Evolutionary conservation across 2,329 filamentous ascomycete genomes (phyloP).

Genomic region (Thielaviopsis musarum): DNA sequence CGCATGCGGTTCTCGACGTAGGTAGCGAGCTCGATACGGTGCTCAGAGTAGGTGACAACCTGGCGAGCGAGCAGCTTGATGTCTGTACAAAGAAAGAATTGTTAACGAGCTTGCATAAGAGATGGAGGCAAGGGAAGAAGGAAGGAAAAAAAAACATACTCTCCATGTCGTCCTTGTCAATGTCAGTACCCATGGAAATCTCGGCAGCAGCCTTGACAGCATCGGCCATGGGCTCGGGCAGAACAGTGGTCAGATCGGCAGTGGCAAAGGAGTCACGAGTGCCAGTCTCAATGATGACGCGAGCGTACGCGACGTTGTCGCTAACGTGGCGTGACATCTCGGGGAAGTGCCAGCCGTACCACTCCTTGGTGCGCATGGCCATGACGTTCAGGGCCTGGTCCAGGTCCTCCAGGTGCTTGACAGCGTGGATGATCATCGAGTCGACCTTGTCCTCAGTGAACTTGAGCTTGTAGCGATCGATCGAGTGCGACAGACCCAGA

Average conservation of each 20-base stretch:
- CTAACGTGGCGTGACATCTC: conserved; percentile 95
- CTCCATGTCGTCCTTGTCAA: conserved; percentile 77
- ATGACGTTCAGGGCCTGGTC: conserved; percentile 99
- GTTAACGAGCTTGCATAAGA: not conserved
- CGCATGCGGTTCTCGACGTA: conserved; percentile 91
- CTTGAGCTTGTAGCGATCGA: conserved; percentile 95
- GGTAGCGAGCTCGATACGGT: conserved; percentile 69
- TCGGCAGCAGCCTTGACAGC: conserved; percentile 89
- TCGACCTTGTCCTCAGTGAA: conserved; percentile 98
- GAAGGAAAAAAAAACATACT: conserved; percentile 21
- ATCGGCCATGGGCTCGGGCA: conserved; percentile 86
- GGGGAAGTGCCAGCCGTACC: conserved; percentile 99
- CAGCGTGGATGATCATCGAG: conserved; percentile 97
- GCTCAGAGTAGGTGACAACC: conserved; percentile 81
- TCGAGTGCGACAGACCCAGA: conserved; percentile 87
- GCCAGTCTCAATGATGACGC: conserved; percentile 75
- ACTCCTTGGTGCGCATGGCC: conserved; percentile 98
- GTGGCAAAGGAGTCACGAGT: conserved; percentile 66
- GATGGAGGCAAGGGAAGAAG: not conserved
- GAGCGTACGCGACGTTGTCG: conserved; percentile 89
- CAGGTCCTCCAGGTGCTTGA: conserved; percentile 82
- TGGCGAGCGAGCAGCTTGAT: conserved; percentile 85
- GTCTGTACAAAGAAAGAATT: conserved; percentile 22
- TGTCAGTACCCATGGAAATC: conserved; percentile 96
- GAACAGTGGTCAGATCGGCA: conserved; percentile 70